These are phyloP conservation scores for Xylaria sp. DNA, from an alignment of 2,329 filamentous ascomycete genomes.

Conservation along the genomic window DNA sequence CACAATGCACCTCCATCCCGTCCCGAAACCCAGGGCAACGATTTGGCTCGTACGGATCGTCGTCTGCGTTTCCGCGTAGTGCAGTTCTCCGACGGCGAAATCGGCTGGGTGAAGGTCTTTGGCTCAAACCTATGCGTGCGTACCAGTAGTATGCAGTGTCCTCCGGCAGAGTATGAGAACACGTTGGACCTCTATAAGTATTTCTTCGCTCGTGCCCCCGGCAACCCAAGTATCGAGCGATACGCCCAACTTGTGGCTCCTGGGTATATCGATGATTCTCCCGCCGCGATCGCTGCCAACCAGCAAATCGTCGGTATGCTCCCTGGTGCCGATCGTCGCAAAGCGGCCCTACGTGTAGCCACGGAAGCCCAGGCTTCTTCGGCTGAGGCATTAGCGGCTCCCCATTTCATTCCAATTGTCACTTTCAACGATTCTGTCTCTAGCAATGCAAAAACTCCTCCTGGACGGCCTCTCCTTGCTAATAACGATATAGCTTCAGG, in stretches of 20 bases:
- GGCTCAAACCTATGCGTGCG: neutral
- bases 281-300: neutral
- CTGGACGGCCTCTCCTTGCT: neutral
- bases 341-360: neutral
- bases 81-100: neutral
- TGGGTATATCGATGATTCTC: neutral
- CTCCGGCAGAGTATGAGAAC: neutral
- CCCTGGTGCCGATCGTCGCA: neutral
- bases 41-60: no score
- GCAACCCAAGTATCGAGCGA: neutral
- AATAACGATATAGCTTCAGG: neutral
- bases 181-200: neutral
- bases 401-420: neutral
- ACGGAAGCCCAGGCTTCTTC: neutral
- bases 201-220: neutral
- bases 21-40: neutral
- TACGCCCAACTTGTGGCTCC: conserved; percentile 12
- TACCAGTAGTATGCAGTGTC: neutral
- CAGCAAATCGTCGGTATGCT: neutral
- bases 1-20: neutral
- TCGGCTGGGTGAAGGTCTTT: neutral
- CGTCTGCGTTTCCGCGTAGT: no score
- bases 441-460: no score
- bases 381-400: neutral
- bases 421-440: neutral